phyloP scores from a whole-genome alignment of 2,329 filamentous ascomycete species.

The Metarhizium humberi region DNA sequence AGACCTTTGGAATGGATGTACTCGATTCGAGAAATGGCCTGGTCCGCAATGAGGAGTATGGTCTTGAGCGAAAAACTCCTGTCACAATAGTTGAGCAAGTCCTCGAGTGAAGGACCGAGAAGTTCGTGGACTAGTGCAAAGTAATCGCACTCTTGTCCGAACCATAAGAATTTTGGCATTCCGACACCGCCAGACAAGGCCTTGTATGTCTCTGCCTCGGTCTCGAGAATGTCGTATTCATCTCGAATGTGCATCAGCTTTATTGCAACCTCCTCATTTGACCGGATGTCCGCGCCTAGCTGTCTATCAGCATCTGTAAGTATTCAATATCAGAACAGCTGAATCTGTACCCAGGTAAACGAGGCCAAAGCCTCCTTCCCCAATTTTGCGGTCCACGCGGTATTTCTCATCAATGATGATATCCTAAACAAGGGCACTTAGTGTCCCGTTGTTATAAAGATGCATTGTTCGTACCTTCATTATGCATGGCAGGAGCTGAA shows the following conservation, averaged over 20 bases:
- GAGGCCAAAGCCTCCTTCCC: conserved; percentile 3
- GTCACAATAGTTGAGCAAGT: conserved; percentile 99
- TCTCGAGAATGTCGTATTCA: conserved; percentile 96
- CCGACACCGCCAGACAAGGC: conserved; percentile 90
- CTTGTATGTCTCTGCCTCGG: conserved; percentile 90
- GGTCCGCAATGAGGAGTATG: conserved; percentile 87
- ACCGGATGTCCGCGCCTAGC: conserved; percentile 98
- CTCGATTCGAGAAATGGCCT: conserved; percentile 97
- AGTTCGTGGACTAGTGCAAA: conserved; percentile 99
- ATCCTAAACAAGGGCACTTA: conserved; percentile 1
- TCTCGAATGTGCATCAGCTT: conserved; percentile 99
- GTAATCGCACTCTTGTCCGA: conserved; percentile 98
- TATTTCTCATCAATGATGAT: background rate
- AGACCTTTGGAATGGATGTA: conserved; percentile 99
- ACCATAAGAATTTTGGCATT: conserved; percentile 98
- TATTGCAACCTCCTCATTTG: conserved; percentile 97
- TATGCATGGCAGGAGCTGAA: background rate
- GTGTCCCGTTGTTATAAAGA: background rate
- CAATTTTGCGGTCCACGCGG: background rate
- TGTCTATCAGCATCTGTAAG: background rate
- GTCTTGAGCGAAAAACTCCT: conserved; percentile 99
- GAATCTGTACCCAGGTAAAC: conserved; percentile 1
- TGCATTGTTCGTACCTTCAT: background rate
- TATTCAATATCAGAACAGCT: background rate
- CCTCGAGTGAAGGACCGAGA: conserved; percentile 88